Conservation (phyloP, 306 rosid genomes). For the Nissolia schottii region DNA sequence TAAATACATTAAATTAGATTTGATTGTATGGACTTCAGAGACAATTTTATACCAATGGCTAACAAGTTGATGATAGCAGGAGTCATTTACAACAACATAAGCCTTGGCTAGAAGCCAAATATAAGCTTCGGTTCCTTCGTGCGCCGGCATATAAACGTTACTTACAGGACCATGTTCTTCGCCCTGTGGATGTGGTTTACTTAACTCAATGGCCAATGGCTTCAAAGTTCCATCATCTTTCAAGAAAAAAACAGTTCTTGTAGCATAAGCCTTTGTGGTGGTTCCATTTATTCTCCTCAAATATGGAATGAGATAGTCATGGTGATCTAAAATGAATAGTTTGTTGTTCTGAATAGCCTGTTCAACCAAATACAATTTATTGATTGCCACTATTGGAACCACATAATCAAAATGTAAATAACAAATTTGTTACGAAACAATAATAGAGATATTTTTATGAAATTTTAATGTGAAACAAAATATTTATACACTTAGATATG, state of each 20-base stretch:
- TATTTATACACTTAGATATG: neutral
- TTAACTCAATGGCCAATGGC: constrained; percentile 66
- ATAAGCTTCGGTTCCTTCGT: constrained; percentile 43
- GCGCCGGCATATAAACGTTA: constrained; percentile 44
- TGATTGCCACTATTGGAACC: neutral
- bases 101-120: constrained; percentile 72
- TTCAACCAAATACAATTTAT: neutral
- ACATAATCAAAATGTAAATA: neutral
- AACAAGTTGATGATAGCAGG: constrained; percentile 54
- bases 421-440: neutral
- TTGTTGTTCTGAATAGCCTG: constrained; percentile 52
- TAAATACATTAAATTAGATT: neutral
- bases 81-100: constrained; percentile 58
- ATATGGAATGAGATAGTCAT: constrained; percentile 60
- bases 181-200: constrained; percentile 62
- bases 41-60: constrained; percentile 51
- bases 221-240: constrained; percentile 63
- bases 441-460: neutral
- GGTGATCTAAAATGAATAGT: constrained; percentile 63
- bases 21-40: neutral
- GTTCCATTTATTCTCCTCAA: constrained; percentile 47
- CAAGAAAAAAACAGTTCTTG: constrained; percentile 62
- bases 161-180: constrained; percentile 47
- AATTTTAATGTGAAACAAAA: neutral
- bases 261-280: constrained; percentile 48